phyloP scores from a whole-genome alignment of 352 stramenopile genomes.

The Globisporangium splendens region DNA sequence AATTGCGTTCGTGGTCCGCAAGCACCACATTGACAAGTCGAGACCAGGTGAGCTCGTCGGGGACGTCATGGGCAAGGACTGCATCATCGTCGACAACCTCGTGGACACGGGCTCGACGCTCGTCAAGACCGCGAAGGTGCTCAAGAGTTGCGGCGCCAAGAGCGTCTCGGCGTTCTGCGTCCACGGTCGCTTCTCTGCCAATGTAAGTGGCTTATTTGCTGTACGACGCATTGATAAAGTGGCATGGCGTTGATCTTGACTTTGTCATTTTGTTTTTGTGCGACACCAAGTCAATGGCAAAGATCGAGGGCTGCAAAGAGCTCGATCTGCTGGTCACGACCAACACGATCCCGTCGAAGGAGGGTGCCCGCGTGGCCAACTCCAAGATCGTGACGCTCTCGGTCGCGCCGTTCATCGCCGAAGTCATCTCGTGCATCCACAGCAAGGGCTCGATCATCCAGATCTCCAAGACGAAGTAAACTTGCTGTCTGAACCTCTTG shows the following conservation, averaged over 20 bases:
- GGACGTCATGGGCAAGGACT: slow-evolving; percentile 78
- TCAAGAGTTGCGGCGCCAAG: slow-evolving; percentile 75
- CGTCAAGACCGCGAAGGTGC: slow-evolving; percentile 76
- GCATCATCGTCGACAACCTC: slow-evolving; percentile 85
- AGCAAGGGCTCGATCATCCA: slow-evolving; percentile 84
- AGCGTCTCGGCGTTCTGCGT: slow-evolving; percentile 82
- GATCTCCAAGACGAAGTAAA: slow-evolving; percentile 75
- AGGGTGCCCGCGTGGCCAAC: slow-evolving; percentile 23
- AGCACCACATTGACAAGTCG: slow-evolving; percentile 73
- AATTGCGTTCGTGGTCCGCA: slow-evolving; percentile 80
- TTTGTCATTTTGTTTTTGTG: slow-evolving; percentile 5
- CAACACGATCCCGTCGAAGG: slow-evolving; percentile 73
- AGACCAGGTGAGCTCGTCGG: slow-evolving; percentile 72
- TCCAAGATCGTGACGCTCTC: slow-evolving; percentile 85
- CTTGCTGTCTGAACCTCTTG: not conserved
- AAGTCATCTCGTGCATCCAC: slow-evolving; percentile 89
- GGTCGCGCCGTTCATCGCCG: slow-evolving; percentile 83
- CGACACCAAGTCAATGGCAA: slow-evolving; percentile 39
- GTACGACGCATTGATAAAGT: too few species aligned
- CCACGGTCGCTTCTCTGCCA: slow-evolving; percentile 76
- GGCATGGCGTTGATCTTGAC: too few species aligned
- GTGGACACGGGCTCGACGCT: slow-evolving; percentile 84
- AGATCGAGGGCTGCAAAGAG: slow-evolving; percentile 66
- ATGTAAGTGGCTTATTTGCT: slow-evolving; percentile 32
- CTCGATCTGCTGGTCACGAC: slow-evolving; percentile 83